These are phyloP conservation scores for Tulasnella sp. DNA, from an alignment of 768 basidiomycete species.

Conservation along the genomic window DNA sequence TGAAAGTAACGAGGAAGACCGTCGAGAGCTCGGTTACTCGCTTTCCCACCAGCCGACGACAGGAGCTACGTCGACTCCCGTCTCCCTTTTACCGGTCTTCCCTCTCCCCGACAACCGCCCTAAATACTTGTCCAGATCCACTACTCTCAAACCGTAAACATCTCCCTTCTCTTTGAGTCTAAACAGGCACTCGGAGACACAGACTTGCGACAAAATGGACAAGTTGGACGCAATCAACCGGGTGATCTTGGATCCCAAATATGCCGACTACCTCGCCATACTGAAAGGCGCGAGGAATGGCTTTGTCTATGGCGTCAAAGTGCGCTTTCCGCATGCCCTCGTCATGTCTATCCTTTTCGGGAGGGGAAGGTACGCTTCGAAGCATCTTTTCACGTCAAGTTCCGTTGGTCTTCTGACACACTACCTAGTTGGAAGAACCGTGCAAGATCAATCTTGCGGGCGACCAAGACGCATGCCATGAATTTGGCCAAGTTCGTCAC, in stretches of 20 bases:
- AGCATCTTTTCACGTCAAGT: background rate
- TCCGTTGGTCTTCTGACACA: background rate
- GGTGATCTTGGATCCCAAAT: conserved; percentile 37
- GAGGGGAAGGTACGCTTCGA: conserved; percentile 52
- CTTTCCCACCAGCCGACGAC: conserved; percentile 1
- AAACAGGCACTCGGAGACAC: no score
- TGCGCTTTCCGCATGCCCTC: conserved; percentile 89
- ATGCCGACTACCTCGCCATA: conserved; percentile 84
- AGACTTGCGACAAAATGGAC: no score
- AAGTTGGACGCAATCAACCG: background rate
- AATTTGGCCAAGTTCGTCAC: conserved; percentile 93
- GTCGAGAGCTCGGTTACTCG: no score
- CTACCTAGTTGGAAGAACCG: conserved; percentile 56
- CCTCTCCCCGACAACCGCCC: no score
- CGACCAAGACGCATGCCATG: conserved; percentile 81
- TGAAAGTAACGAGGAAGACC: no score
- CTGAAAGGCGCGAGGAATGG: conserved; percentile 91
- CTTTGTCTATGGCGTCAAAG: conserved; percentile 43
- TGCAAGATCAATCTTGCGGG: conserved; percentile 52
- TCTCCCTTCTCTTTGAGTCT: no score
- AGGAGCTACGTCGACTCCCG: background rate
- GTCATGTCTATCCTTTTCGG: conserved; percentile 95
- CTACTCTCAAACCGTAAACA: no score
- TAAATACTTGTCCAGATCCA: no score
- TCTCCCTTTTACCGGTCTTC: no score